Percentiles rank a stretch among this genome's conserved stretches.
phyloP scores from a whole-genome alignment of 108 stramenopile species.

The Seminavis robusta region DNA sequence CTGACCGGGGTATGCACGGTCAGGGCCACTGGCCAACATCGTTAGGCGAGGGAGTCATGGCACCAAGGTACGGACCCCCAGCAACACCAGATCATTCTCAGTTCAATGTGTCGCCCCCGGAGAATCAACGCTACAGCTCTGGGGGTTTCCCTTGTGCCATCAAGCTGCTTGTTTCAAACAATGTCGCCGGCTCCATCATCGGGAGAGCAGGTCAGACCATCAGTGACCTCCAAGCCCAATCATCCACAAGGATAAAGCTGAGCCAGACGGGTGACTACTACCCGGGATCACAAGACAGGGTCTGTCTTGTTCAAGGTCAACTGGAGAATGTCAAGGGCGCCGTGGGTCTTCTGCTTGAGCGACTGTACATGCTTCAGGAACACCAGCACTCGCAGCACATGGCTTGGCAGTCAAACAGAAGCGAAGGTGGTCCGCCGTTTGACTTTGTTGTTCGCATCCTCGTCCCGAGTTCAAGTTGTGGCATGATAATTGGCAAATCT shows the following conservation, averaged over 20 bases:
- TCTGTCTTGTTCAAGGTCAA: constrained; percentile 77
- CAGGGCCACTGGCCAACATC: no score
- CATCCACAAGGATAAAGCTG: constrained; percentile 66
- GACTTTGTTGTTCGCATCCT: constrained; percentile 70
- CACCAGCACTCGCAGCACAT: constrained; percentile 43
- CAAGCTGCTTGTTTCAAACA: constrained; percentile 76
- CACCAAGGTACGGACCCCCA: no score
- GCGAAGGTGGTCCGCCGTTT: constrained; percentile 11
- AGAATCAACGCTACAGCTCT: no score
- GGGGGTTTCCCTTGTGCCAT: constrained; percentile 35
- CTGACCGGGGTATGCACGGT: no score
- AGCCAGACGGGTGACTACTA: constrained; percentile 76
- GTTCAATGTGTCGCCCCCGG: no score
- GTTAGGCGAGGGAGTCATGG: no score
- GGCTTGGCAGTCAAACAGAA: constrained; percentile 25
- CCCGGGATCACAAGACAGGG: constrained; percentile 73
- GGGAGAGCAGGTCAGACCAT: constrained; percentile 78
- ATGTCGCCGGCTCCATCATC: constrained; percentile 80
- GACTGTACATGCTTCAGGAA: constrained; percentile 53
- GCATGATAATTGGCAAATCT: constrained; percentile 79
- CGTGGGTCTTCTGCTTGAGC: constrained; percentile 49
- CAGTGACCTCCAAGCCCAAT: constrained; percentile 64
- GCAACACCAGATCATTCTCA: no score
- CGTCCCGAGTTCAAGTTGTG: constrained; percentile 71
- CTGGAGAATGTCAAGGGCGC: constrained; percentile 54